phyloP scores from a whole-genome alignment of 2,329 filamentous ascomycete species.

The Ceratocystis diversiconidia region DNA sequence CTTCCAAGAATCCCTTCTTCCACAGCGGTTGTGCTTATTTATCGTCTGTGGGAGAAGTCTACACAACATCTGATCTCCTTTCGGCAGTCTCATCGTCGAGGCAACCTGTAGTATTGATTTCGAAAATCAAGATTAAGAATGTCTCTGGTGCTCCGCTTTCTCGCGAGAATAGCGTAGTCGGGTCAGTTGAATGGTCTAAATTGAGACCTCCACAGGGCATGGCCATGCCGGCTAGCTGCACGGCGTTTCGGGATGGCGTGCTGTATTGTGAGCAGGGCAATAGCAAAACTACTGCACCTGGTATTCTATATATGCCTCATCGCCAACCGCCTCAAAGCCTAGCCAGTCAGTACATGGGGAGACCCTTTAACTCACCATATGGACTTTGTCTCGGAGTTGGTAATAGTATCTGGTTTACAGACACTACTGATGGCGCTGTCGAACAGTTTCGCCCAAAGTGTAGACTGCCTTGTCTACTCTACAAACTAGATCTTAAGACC shows the following conservation, averaged over 20 bases:
- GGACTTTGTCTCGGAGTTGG: conserved; percentile 33
- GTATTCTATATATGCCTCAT: conserved; percentile 26
- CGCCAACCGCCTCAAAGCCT: conserved; percentile 25
- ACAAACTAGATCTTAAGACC: conserved; percentile 31
- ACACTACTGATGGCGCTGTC: conserved; percentile 35
- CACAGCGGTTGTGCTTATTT: conserved; percentile 32
- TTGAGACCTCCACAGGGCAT: conserved; percentile 30
- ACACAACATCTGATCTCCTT: conserved; percentile 32
- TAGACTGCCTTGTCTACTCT: conserved; percentile 33
- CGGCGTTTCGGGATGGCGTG: conserved; percentile 30
- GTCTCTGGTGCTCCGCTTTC: conserved; percentile 19
- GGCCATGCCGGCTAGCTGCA: conserved; percentile 31
- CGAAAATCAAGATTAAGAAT: conserved; percentile 26
- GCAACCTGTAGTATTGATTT: conserved; percentile 33
- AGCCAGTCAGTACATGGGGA: conserved; percentile 30
- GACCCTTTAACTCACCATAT: conserved; percentile 36
- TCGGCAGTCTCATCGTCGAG: conserved; percentile 26
- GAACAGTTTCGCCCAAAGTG: conserved; percentile 33
- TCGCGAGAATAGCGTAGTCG: conserved; percentile 21
- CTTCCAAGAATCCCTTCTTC: conserved; percentile 33
- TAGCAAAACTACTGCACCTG: conserved; percentile 16
- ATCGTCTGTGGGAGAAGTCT: conserved; percentile 29
- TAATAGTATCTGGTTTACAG: conserved; percentile 37
- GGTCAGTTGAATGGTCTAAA: conserved; percentile 29
- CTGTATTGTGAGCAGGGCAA: conserved; percentile 32